Evolutionary conservation across 352 stramenopile species (phyloP).

Genomic region (Pilasporangium apinafurcum): DNA sequence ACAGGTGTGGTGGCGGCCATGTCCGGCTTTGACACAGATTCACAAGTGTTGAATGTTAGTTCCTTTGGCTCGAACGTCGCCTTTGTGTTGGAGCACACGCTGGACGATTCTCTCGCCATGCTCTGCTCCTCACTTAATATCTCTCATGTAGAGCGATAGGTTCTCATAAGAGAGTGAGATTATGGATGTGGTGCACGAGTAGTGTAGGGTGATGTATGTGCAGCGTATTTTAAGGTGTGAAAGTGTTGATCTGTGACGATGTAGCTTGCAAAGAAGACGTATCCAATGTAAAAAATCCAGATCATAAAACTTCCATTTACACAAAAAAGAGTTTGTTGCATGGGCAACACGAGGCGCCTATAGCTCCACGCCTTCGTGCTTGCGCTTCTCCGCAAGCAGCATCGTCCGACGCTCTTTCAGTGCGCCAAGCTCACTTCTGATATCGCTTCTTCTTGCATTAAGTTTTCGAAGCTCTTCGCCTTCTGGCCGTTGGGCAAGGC

Average conservation of each 20-base stretch:
- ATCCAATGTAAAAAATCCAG: background rate
- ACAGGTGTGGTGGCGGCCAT: conserved; percentile 83
- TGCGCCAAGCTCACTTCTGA: conserved; percentile 76
- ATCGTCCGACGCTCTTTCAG: conserved; percentile 80
- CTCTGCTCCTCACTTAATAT: conserved; percentile 66
- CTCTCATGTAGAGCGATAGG: conserved; percentile 49
- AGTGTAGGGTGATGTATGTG: no score
- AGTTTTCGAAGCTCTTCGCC: conserved; percentile 76
- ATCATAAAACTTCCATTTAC: background rate
- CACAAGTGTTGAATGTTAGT: conserved; percentile 83
- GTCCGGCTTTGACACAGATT: conserved; percentile 73
- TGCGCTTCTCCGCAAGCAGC: conserved; percentile 72
- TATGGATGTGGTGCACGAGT: no score
- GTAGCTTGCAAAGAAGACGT: no score
- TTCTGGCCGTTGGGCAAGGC: conserved; percentile 64
- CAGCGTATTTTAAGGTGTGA: no score
- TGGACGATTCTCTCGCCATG: conserved; percentile 63
- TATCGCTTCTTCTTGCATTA: conserved; percentile 78
- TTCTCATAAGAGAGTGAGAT: background rate
- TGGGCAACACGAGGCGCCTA: conserved; percentile 3
- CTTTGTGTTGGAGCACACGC: conserved; percentile 75
- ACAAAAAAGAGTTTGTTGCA: background rate
- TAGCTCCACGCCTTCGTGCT: conserved; percentile 57
- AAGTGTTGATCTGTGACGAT: no score
- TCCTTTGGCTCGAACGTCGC: conserved; percentile 80